phyloP scores from a whole-genome alignment of 352 stramenopile genomes.

The Pythium plurisporium region DNA sequence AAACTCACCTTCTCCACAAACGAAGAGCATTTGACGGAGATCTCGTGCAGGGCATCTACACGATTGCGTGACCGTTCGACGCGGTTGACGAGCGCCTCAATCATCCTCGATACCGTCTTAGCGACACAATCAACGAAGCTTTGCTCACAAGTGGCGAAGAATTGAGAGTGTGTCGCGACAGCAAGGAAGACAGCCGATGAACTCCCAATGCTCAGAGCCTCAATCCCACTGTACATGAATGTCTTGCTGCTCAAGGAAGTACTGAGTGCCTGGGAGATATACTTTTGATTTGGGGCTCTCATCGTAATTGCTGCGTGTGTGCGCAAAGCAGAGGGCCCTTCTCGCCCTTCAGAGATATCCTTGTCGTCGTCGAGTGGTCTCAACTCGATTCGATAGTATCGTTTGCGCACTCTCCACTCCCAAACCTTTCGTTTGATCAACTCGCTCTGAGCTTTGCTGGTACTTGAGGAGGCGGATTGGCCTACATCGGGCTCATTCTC shows the following conservation, averaged over 20 bases:
- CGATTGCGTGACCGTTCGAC: slow-evolving; percentile 41
- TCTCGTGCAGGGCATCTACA: slow-evolving; percentile 21
- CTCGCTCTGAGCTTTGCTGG: neutral
- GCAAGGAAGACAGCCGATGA: slow-evolving; percentile 37
- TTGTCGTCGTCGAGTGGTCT: neutral
- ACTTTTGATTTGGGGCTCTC: slow-evolving; percentile 36
- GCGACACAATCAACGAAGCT: slow-evolving; percentile 45
- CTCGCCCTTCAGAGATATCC: neutral
- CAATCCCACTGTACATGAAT: slow-evolving; percentile 28
- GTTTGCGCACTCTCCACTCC: slow-evolving; percentile 8
- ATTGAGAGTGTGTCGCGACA: slow-evolving; percentile 31
- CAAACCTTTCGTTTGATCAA: slow-evolving; percentile 1
- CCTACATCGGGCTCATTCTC: neutral
- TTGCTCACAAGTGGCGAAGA: slow-evolving; percentile 44
- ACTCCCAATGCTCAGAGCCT: slow-evolving; percentile 18
- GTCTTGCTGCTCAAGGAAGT: slow-evolving; percentile 33
- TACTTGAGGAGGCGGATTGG: neutral
- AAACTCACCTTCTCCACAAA: slow-evolving; percentile 1
- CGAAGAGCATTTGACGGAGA: slow-evolving; percentile 30
- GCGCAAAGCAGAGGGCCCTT: neutral
- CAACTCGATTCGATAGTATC: slow-evolving; percentile 10
- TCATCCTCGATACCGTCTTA: slow-evolving; percentile 27
- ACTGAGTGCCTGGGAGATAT: slow-evolving; percentile 33
- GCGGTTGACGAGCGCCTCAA: slow-evolving; percentile 30
- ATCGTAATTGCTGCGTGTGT: neutral